Evolutionary conservation across 805 yeast genomes (phyloP), one percentile per base, ranked within the genome.

Genomic region (Ogataea allantospora): DNA sequence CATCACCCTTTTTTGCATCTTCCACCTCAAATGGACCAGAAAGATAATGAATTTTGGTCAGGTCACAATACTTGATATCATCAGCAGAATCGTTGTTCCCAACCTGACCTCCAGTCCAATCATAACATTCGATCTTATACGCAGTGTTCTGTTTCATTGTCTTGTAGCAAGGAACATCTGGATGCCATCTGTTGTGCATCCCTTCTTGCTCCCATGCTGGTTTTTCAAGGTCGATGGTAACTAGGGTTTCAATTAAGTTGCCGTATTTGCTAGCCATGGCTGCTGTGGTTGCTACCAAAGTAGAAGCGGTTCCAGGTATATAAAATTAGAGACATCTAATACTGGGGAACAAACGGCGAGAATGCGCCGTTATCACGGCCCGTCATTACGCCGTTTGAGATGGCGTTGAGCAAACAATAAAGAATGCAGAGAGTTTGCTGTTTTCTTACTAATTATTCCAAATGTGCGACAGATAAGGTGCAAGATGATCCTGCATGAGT

Each of bases 21-120:
- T 62, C 65, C 27, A 72, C 57, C 16, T 65, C 57, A 45, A 71
- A 64, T 6, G 77, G 78, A 5, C 78, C 78, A 6, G 77, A 68
- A 10, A 72, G 52, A 46, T 71, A 71, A 46, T 72, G 77, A 42
- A 72, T 69, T 39, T 61, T 54, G 5, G 71, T 61, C 17, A 72
- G 57, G 50, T 73, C 77, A 33, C 65, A 68, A 43, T 67, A 42
- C 41, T 58, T 64, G 44, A 73, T 59, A 48, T 73, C 78, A 50
- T 72, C 75, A 17, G 77, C 77, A 24, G 56, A 49, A 43, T 72
- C 77, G 47, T 62, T 62, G 53, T 72, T 71, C 9, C 58, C 58
- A 34, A 72, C 62, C 52, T 72, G 78, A 37, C 72, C 72, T 9
- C 78, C 78, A 6, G 77, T 73, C 78, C 78, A 73, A 44, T 73